Percentiles rank a stretch among this genome's conserved stretches.
Evolutionary conservation across 2,329 filamentous ascomycete species (phyloP).

Genomic region (Sclerotinia minor): DNA sequence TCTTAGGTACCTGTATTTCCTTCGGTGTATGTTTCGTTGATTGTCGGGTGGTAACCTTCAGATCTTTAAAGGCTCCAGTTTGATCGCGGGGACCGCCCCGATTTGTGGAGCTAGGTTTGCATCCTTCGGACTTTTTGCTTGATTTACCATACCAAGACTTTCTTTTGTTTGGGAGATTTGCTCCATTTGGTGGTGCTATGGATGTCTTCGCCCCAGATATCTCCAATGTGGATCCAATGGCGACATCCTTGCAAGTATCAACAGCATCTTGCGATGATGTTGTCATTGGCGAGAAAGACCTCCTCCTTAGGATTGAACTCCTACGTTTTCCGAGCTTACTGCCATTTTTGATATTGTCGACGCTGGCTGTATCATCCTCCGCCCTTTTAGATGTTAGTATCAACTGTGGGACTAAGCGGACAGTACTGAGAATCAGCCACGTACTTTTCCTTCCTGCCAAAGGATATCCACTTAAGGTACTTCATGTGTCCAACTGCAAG

Average conservation of each 20-base stretch:
- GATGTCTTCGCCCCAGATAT: neutral
- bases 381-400: conserved; percentile 12
- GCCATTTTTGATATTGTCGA: neutral
- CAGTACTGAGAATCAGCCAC: conserved; percentile 1
- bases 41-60: neutral
- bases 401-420: neutral
- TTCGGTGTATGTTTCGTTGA: conserved; percentile 2
- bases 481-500: conserved; percentile 8
- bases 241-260: neutral
- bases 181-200: neutral
- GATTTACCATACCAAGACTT: conserved; percentile 14
- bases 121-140: neutral
- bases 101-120: neutral
- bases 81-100: neutral
- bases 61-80: neutral
- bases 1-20: conserved; percentile 27
- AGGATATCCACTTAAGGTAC: conserved; percentile 16
- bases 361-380: neutral
- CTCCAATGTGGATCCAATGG: neutral
- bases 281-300: neutral
- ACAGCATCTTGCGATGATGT: neutral
- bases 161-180: conserved; percentile 3
- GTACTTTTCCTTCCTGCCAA: conserved; percentile 18
- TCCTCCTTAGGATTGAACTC: neutral
- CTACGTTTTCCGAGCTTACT: neutral